phyloP scores from a whole-genome alignment of 2,329 filamentous ascomycete genomes.

The Orbilia ellipsospora region DNA sequence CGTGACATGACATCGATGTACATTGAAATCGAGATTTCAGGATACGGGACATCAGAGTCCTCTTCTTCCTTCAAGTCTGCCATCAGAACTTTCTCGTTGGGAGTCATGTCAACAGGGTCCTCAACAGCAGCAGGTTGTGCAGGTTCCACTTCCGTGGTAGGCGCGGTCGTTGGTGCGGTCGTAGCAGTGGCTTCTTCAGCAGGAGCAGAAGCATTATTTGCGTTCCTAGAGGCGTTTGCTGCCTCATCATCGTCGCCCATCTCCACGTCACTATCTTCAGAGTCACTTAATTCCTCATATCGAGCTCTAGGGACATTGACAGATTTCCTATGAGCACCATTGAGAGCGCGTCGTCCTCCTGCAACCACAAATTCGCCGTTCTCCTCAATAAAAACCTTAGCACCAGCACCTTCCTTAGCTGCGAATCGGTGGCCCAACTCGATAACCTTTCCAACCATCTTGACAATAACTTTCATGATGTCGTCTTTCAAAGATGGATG shows the following conservation, averaged over 20 bases:
- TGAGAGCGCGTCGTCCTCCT: constrained; percentile 65
- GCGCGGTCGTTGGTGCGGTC: constrained; percentile 39
- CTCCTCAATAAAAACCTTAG: constrained; percentile 76
- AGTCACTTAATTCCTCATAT: constrained; percentile 53
- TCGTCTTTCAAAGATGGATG: constrained; percentile 83
- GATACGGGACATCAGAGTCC: constrained; percentile 64
- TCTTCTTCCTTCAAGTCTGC: constrained; percentile 67
- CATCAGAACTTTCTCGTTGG: constrained; percentile 61
- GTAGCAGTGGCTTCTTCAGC: too few relatives aligned
- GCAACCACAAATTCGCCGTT: constrained; percentile 72
- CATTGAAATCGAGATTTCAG: constrained; percentile 67
- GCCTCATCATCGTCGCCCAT: constrained; percentile 70
- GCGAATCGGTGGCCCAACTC: constrained; percentile 78
- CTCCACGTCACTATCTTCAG: constrained; percentile 67
- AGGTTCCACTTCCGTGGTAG: constrained; percentile 51
- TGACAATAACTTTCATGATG: constrained; percentile 85
- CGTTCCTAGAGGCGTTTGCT: constrained; percentile 53
- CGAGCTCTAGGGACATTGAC: constrained; percentile 37
- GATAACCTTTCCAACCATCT: constrained; percentile 86
- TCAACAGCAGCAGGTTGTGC: constrained; percentile 44
- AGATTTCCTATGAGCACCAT: constrained; percentile 61
- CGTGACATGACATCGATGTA: constrained; percentile 81
- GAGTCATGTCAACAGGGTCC: constrained; percentile 50
- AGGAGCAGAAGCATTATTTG: constrained; percentile 34
- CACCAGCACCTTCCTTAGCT: constrained; percentile 76